phyloP scores from a whole-genome alignment of 176 grass and related monocot genomes.

The Carex cristatella region DNA sequence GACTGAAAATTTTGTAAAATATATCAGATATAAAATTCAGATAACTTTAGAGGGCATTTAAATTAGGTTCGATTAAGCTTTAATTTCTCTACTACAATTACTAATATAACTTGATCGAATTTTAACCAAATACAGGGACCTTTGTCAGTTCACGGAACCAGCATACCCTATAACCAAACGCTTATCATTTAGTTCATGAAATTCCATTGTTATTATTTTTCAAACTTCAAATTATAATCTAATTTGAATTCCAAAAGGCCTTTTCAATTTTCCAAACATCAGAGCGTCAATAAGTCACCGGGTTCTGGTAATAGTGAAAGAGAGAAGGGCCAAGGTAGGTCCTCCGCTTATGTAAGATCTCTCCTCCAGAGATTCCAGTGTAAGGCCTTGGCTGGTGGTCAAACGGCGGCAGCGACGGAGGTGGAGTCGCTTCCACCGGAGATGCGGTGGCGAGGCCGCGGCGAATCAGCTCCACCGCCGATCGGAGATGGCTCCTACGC shows the following conservation, averaged over 20 bases:
- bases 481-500: conserved; percentile 14
- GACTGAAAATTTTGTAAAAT: not conserved
- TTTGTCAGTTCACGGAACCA: not conserved
- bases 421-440: conserved; percentile 6
- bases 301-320: conserved; percentile 99
- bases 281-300: conserved; percentile 32
- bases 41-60: not conserved
- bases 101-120: not conserved
- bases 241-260: not conserved
- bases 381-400: conserved; percentile 68
- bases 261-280: not conserved
- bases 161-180: not conserved
- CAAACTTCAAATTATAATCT: not conserved
- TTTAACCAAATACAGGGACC: not conserved
- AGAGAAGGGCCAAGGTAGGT: conserved; percentile 70
- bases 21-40: not conserved
- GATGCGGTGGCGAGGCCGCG: conserved; percentile 26
- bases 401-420: conserved; percentile 60
- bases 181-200: not conserved
- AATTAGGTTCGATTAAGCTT: not conserved
- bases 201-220: not conserved
- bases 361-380: conserved; percentile 42
- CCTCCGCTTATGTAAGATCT: conserved; percentile 76
- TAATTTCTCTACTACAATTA: not conserved
- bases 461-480: conserved; percentile 18